phyloP scores from a whole-genome alignment of 2,329 filamentous ascomycete genomes.

The Trichoderma semiorbis region DNA sequence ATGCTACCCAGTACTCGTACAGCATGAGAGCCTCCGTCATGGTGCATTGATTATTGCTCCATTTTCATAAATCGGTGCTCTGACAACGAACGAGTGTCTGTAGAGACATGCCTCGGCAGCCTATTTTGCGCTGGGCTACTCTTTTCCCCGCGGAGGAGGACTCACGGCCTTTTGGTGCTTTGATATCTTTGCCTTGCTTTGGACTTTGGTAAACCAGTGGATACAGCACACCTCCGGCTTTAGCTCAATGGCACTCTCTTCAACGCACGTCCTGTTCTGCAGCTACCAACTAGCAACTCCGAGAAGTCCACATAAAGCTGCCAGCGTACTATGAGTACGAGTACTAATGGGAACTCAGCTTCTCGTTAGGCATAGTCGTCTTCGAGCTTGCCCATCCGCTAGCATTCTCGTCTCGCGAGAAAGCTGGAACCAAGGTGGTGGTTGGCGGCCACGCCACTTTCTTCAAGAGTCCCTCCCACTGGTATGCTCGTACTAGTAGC shows the following conservation, averaged over 20 bases:
- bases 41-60: not conserved
- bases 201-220: not conserved
- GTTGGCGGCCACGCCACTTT: not conserved
- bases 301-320: not conserved
- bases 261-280: not conserved
- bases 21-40: not conserved
- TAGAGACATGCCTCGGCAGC: not conserved
- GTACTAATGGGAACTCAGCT: not conserved
- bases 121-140: not conserved
- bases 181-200: not conserved
- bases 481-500: not conserved
- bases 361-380: not conserved
- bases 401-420: not conserved
- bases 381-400: not conserved
- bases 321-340: not conserved
- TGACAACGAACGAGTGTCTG: not conserved
- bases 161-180: not conserved
- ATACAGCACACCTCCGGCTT: not conserved
- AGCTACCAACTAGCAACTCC: not conserved
- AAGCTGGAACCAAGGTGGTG: not conserved
- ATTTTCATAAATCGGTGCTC: not conserved
- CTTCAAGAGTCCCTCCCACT: not conserved
- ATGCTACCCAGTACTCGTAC: not conserved
- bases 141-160: not conserved
- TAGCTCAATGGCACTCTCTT: not conserved